These are phyloP conservation scores for Barbarea vulgaris DNA, from an alignment of 345 rosid species.

Conservation along the genomic window DNA sequence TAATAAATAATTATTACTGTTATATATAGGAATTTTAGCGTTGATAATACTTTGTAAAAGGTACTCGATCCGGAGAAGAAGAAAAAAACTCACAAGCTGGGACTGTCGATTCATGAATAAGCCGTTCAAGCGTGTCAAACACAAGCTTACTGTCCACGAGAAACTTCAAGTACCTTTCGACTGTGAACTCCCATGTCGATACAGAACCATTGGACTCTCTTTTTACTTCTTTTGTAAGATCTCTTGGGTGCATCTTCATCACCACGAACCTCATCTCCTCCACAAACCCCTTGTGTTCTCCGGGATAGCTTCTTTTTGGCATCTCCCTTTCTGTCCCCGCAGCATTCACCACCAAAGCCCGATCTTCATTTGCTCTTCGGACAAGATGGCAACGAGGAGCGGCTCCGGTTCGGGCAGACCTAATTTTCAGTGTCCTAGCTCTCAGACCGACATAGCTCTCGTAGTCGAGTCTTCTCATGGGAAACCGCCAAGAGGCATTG, in stretches of 20 bases:
- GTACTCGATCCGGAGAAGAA: not conserved
- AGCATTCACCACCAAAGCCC: constrained; percentile 20
- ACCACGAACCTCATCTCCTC: constrained; percentile 95
- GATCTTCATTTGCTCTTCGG: not conserved
- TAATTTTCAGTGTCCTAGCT: not conserved
- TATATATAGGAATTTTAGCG: no score
- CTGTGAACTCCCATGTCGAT: constrained; percentile 63
- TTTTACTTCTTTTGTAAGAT: constrained; percentile 76
- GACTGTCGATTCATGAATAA: constrained; percentile 54
- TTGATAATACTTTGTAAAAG: no score
- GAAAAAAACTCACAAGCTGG: constrained; percentile 58
- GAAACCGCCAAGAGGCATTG: not conserved
- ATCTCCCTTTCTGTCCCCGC: not conserved
- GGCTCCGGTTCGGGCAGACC: not conserved
- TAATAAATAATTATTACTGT: no score
- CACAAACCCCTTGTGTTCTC: constrained; percentile 73
- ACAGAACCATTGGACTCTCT: constrained; percentile 46
- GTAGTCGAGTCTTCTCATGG: not conserved
- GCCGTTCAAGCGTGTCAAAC: constrained; percentile 72
- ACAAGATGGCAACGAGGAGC: not conserved
- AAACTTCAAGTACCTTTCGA: constrained; percentile 78
- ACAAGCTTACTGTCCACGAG: constrained; percentile 66
- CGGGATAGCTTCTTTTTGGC: not conserved
- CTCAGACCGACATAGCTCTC: not conserved
- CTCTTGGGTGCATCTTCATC: constrained; percentile 73